A percentile compares a stretch with the other conserved stretches of the same genome.
phyloP scores from a whole-genome alignment of 345 rosid genomes.

The Odontarrhena argentea region DNA sequence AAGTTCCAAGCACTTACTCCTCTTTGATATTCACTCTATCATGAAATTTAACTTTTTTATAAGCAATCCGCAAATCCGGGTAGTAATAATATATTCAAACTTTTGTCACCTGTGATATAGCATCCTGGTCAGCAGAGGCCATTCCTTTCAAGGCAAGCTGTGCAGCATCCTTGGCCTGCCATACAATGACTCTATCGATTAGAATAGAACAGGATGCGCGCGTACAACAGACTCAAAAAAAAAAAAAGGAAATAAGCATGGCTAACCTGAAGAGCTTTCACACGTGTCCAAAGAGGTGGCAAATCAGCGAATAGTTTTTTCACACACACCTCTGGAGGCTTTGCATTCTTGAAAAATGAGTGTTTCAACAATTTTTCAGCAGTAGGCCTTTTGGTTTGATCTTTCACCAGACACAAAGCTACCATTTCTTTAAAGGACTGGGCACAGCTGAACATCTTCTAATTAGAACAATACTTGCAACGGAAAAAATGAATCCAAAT shows the following conservation, averaged over 20 bases:
- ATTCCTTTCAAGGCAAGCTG: slow-evolving; percentile 89
- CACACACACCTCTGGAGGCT: slow-evolving; percentile 89
- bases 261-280: slow-evolving; percentile 89
- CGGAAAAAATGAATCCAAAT: neutral
- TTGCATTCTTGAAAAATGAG: slow-evolving; percentile 90
- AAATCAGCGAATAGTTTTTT: slow-evolving; percentile 73
- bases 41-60: slow-evolving; percentile 7
- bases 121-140: slow-evolving; percentile 97
- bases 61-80: slow-evolving; percentile 18
- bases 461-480: slow-evolving; percentile 35
- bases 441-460: slow-evolving; percentile 41
- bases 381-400: slow-evolving; percentile 91
- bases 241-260: slow-evolving; percentile 13
- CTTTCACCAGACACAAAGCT: slow-evolving; percentile 95
- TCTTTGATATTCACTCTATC: slow-evolving; percentile 92
- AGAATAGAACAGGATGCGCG: slow-evolving; percentile 8
- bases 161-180: slow-evolving; percentile 94
- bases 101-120: slow-evolving; percentile 77
- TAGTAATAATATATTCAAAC: slow-evolving; percentile 4
- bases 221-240: slow-evolving; percentile 23
- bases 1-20: slow-evolving; percentile 99
- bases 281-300: slow-evolving; percentile 94
- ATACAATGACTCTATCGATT: slow-evolving; percentile 35
- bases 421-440: slow-evolving; percentile 99
- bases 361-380: slow-evolving; percentile 79